phyloP scores from a whole-genome alignment of 1,284 basidiomycete species.

The Irpex sp. region DNA sequence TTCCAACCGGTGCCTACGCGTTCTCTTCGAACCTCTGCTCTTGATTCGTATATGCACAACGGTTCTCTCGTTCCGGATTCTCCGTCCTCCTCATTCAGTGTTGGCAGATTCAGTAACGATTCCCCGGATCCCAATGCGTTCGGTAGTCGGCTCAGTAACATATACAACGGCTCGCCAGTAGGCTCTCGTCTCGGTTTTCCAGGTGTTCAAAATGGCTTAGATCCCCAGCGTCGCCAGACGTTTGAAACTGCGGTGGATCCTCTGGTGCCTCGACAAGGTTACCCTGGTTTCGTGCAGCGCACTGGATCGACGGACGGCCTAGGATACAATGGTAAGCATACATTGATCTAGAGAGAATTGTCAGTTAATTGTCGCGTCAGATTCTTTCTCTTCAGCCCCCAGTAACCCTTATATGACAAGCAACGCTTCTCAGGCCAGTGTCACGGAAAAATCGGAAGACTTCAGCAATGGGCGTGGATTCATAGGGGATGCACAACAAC shows the following conservation, averaged over 20 bases:
- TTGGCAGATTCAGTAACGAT: slow-evolving; percentile 54
- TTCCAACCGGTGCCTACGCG: slow-evolving; percentile 65
- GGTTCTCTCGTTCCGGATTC: slow-evolving; percentile 59
- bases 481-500: neutral
- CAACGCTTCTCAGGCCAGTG: neutral
- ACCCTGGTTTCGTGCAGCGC: slow-evolving; percentile 20
- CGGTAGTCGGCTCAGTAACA: slow-evolving; percentile 41
- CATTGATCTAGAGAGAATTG: neutral
- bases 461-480: slow-evolving; percentile 2
- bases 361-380: neutral
- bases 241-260: slow-evolving; percentile 21
- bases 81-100: slow-evolving; percentile 66
- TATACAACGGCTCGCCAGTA: slow-evolving; percentile 32
- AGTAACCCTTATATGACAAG: neutral
- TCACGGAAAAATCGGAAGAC: neutral
- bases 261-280: slow-evolving; percentile 10
- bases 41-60: slow-evolving; percentile 55
- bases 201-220: slow-evolving; percentile 12
- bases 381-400: neutral
- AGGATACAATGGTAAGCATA: slow-evolving; percentile 34
- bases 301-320: slow-evolving; percentile 40
- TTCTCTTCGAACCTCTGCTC: slow-evolving; percentile 48
- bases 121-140: slow-evolving; percentile 66
- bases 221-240: slow-evolving; percentile 18
- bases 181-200: slow-evolving; percentile 21